Evolutionary conservation across 345 rosid genomes (phyloP).

Genomic region (Populus nigra): DNA sequence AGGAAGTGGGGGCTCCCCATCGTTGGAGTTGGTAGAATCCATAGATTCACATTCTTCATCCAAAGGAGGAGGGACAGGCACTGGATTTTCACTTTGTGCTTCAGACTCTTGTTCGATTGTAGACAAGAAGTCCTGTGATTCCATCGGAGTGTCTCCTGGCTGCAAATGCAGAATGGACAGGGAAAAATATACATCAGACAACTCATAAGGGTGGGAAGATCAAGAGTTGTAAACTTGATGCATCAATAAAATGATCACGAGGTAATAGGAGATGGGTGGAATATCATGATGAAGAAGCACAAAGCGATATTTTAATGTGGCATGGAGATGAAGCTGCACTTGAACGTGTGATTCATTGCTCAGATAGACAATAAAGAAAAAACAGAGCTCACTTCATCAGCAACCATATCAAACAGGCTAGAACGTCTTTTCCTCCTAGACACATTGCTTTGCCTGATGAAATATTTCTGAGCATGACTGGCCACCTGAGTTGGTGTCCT

Average conservation of each 20-base stretch:
- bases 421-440: conserved; percentile 37
- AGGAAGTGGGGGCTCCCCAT: conserved; percentile 49
- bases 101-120: conserved; percentile 40
- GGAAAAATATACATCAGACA: background rate
- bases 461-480: conserved; percentile 41
- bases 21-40: conserved; percentile 87
- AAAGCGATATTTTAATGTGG: background rate
- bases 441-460: conserved; percentile 30
- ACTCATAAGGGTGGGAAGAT: background rate
- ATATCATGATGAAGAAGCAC: background rate
- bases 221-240: background rate
- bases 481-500: conserved; percentile 37
- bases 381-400: conserved; percentile 28
- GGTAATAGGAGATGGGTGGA: background rate
- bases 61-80: conserved; percentile 52
- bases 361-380: background rate
- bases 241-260: background rate
- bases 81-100: conserved; percentile 39
- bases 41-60: conserved; percentile 93
- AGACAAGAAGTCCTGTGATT: conserved; percentile 53
- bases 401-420: conserved; percentile 36
- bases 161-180: conserved; percentile 30
- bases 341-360: background rate
- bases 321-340: background rate
- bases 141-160: conserved; percentile 56